These are phyloP conservation scores for Endothia cerciana DNA, from an alignment of 2,329 filamentous ascomycete genomes.

Conservation along the genomic window DNA sequence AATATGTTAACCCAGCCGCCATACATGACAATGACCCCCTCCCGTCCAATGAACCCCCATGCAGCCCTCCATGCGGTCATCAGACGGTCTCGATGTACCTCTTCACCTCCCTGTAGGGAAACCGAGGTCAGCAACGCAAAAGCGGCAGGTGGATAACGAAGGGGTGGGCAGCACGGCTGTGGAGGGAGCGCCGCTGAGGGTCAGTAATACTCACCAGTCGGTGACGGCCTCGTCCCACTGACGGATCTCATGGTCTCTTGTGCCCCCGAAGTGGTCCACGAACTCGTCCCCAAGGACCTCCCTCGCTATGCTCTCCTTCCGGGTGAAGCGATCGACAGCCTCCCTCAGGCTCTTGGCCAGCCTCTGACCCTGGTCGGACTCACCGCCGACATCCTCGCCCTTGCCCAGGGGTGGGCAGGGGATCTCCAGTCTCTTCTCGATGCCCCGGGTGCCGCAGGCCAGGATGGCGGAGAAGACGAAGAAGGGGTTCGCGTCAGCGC, in stretches of 20 bases:
- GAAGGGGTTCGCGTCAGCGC: slow-evolving; percentile 91
- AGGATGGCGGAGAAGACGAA: slow-evolving; percentile 86
- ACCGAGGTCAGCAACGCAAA: slow-evolving; percentile 30
- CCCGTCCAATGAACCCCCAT: neutral
- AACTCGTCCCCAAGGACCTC: slow-evolving; percentile 95
- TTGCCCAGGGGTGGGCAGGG: slow-evolving; percentile 81
- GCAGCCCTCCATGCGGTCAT: neutral
- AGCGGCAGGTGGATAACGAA: neutral
- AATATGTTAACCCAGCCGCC: slow-evolving; percentile 1
- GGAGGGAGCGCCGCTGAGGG: neutral
- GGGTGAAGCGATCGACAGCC: slow-evolving; percentile 77
- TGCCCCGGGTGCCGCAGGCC: slow-evolving; percentile 85
- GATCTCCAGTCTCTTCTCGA: slow-evolving; percentile 89
- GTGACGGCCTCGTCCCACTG: slow-evolving; percentile 96
- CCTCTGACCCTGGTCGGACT: slow-evolving; percentile 71
- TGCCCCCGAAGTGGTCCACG: slow-evolving; percentile 93
- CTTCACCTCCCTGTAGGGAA: slow-evolving; percentile 67
- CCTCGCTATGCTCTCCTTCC: slow-evolving; percentile 81
- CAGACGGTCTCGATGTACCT: slow-evolving; percentile 79
- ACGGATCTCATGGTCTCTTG: slow-evolving; percentile 85
- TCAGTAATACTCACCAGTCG: slow-evolving; percentile 73
- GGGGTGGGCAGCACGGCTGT: neutral
- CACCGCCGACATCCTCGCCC: slow-evolving; percentile 78
- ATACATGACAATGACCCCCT: slow-evolving; percentile 3
- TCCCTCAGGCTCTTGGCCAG: slow-evolving; percentile 86